Percentiles rank a stretch among this genome's conserved stretches.
These are phyloP conservation scores for Russula abietina DNA, from an alignment of 768 basidiomycete genomes.

Conservation along the genomic window DNA sequence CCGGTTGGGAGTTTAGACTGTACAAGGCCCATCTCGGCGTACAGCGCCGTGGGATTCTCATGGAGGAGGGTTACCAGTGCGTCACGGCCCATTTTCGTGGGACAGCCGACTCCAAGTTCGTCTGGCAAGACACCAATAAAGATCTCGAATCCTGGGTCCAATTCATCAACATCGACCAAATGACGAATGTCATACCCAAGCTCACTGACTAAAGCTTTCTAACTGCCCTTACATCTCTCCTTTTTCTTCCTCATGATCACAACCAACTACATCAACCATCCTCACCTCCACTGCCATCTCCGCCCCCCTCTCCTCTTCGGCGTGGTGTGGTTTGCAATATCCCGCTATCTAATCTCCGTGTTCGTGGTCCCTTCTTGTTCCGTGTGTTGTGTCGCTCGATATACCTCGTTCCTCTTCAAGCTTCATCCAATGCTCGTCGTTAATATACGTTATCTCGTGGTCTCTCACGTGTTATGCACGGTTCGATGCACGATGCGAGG, in stretches of 20 bases:
- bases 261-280: neutral
- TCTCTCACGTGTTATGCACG: slow-evolving; percentile 1
- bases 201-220: slow-evolving; percentile 44
- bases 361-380: slow-evolving; percentile 1
- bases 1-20: slow-evolving; percentile 83
- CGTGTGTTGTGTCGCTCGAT: slow-evolving; percentile 16
- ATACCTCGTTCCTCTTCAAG: slow-evolving; percentile 12
- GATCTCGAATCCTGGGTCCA: slow-evolving; percentile 77
- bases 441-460: slow-evolving; percentile 9
- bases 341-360: slow-evolving; percentile 6
- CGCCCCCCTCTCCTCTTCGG: neutral
- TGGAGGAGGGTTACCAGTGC: slow-evolving; percentile 69
- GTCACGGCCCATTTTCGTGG: slow-evolving; percentile 74
- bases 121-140: slow-evolving; percentile 63
- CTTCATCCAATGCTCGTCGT: slow-evolving; percentile 6
- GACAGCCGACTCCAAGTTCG: slow-evolving; percentile 55
- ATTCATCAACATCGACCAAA: slow-evolving; percentile 77
- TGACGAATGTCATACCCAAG: slow-evolving; percentile 74
- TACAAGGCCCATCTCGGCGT: slow-evolving; percentile 71
- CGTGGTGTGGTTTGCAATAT: neutral
- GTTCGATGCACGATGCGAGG: neutral
- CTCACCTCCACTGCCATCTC: neutral
- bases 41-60: slow-evolving; percentile 46
- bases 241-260: neutral
- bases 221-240: neutral